Percentiles rank a stretch among this genome's conserved stretches.
Conservation (phyloP, 176 grass and related monocot species). For the Musa troglodytarum region DNA sequence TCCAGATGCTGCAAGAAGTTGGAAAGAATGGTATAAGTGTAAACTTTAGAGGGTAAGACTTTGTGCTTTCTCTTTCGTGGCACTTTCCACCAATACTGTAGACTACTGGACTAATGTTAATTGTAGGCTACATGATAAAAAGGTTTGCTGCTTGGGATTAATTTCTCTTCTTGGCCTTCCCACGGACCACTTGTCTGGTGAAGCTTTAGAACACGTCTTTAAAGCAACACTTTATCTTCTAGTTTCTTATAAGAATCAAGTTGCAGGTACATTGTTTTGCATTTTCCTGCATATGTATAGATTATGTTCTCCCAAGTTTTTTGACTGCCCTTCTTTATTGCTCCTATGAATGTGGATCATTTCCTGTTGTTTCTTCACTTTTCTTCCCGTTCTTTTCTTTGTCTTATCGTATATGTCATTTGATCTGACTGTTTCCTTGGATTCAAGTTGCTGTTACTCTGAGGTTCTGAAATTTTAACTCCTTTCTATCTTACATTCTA, state of each 20-base stretch:
- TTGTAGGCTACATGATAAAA: constrained; percentile 77
- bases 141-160: constrained; percentile 71
- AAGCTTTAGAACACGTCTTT: constrained; percentile 73
- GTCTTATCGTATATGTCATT: too few relatives aligned
- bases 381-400: background rate
- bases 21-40: constrained; percentile 56
- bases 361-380: background rate
- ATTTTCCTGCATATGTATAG: background rate
- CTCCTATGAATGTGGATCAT: too few relatives aligned
- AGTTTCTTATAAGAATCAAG: constrained; percentile 77
- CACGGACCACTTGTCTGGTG: constrained; percentile 61
- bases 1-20: constrained; percentile 66
- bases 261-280: constrained; percentile 45
- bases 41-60: constrained; percentile 65
- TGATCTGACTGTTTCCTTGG: background rate
- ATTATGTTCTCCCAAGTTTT: background rate
- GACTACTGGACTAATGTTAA: background rate
- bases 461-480: too few relatives aligned
- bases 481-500: too few relatives aligned
- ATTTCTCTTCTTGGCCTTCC: constrained; percentile 77
- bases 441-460: too few relatives aligned
- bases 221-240: constrained; percentile 85
- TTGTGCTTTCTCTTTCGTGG: background rate
- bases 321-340: background rate
- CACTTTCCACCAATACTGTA: background rate